Evolutionary conservation across 2,329 filamentous ascomycete species (phyloP).

Genomic region (Colletotrichum destructivum): DNA sequence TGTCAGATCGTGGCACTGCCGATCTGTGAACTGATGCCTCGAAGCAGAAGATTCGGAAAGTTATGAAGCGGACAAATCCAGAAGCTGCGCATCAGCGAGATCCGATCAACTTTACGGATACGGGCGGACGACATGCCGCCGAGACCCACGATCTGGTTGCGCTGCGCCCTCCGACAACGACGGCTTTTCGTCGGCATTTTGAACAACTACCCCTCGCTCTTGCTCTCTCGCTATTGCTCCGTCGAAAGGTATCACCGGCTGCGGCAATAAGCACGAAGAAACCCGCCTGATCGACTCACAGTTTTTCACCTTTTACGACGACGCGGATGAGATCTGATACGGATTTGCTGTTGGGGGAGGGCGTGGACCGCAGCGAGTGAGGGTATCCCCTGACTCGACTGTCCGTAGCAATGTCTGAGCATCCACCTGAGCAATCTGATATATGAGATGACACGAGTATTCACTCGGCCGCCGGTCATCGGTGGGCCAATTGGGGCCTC

Average conservation of each 20-base stretch:
- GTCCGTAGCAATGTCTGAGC: constrained; percentile 25
- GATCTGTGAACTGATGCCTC: constrained; percentile 31
- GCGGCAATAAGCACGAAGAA: neutral
- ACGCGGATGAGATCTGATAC: constrained; percentile 33
- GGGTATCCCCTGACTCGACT: constrained; percentile 25
- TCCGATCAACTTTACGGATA: constrained; percentile 21
- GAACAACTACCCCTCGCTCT: neutral
- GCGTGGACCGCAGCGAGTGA: constrained; percentile 25
- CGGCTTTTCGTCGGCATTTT: too few species aligned
- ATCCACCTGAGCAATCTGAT: constrained; percentile 29
- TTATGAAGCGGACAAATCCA: neutral
- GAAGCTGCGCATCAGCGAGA: constrained; percentile 17
- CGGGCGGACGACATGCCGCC: neutral
- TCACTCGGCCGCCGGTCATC: neutral
- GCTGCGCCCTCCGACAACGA: too few species aligned
- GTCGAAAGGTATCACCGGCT: neutral
- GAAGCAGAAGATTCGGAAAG: constrained; percentile 15
- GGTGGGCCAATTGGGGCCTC: neutral
- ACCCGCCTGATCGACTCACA: constrained; percentile 1
- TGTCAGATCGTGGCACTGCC: constrained; percentile 35
- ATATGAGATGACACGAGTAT: constrained; percentile 28
- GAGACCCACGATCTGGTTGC: neutral
- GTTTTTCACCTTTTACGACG: constrained; percentile 7
- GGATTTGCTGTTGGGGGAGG: constrained; percentile 9
- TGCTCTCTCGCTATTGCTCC: neutral